Base-by-base conservation (phyloP, 139 green algal genomes). In the Axilococcus clingmanii region DNA sequence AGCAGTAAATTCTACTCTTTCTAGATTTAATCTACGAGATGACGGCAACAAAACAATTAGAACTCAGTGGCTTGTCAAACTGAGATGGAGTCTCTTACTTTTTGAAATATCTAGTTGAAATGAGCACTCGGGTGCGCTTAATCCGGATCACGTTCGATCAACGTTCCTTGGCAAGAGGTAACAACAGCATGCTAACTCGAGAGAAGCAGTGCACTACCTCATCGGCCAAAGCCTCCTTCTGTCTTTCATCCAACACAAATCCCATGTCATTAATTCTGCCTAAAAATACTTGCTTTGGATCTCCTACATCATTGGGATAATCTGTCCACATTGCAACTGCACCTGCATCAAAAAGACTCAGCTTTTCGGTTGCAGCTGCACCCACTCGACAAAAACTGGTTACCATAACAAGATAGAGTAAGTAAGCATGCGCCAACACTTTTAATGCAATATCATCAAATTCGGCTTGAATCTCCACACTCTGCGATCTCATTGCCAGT, bases 271-370 rank as follows among this genome's bases (percentile, higher is more conserved):
- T n/a, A 20, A 37, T 19, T 12, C n/a, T 19, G 11, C 6, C 15
- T 16, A n/a, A 17, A 50, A 57, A 57, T 37, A 23, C 17, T 17
- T 23, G 16, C 17, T 43, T 14, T 15, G 48, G 48, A 40, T 36
- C 12, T 17, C 5, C 12, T 8, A 41, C 23, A 41, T 17, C 14
- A 31, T 50, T 23, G 20, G 52, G 40, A 7, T 60, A 60, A 22
- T 46, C 47, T 17, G 23, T 52, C 15, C 34, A 60, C 25, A 36
- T 60, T 23, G 28, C 33, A 8, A 52, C 22, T 20, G 52, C 52
- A 35, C 27, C 34, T 31, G 20, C 25, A 8, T 16, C 9, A n/a
- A 60, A 52, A 2, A 60, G 19, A 29, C 54, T 36, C 19, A 60
- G 24, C 19, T 44, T 46, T 29, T 60, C 52, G 14, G 40, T n/a